Evolutionary conservation across 371 early-diverging fungal genomes (phyloP).

Genomic region (Apophysomyces trapeziformis): DNA sequence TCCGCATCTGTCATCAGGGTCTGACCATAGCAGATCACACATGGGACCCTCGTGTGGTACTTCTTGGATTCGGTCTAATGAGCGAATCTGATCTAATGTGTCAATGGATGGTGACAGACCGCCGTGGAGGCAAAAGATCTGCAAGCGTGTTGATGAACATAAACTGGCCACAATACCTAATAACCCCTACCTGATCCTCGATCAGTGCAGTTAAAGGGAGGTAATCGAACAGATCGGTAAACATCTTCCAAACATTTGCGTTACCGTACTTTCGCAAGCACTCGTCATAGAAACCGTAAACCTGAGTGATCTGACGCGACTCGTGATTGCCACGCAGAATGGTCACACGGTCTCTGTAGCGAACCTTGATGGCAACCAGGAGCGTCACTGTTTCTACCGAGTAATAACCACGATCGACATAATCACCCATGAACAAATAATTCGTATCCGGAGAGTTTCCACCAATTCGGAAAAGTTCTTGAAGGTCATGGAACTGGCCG

Average conservation of each 20-base stretch:
- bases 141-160: neutral
- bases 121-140: conserved; percentile 98
- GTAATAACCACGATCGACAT: conserved; percentile 99
- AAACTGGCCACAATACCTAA: neutral
- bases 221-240: conserved; percentile 98
- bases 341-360: conserved; percentile 96
- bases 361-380: conserved; percentile 93
- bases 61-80: conserved; percentile 97
- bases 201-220: conserved; percentile 95
- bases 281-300: conserved; percentile 98
- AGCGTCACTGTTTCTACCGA: conserved; percentile 97
- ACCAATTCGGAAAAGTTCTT: conserved; percentile 98
- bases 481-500: conserved; percentile 98
- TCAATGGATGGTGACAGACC: conserved; percentile 98
- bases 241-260: conserved; percentile 98
- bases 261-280: conserved; percentile 97
- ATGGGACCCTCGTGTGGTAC: conserved; percentile 99
- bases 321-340: conserved; percentile 99
- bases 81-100: conserved; percentile 97
- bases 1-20: conserved; percentile 97
- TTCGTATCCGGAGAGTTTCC: conserved; percentile 97
- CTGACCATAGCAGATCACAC: conserved; percentile 98
- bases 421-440: conserved; percentile 99
- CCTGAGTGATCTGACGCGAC: conserved; percentile 98
- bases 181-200: conserved; percentile 46